These are phyloP conservation scores for Candida maesae DNA, from an alignment of 805 yeast species.

Conservation along the genomic window DNA sequence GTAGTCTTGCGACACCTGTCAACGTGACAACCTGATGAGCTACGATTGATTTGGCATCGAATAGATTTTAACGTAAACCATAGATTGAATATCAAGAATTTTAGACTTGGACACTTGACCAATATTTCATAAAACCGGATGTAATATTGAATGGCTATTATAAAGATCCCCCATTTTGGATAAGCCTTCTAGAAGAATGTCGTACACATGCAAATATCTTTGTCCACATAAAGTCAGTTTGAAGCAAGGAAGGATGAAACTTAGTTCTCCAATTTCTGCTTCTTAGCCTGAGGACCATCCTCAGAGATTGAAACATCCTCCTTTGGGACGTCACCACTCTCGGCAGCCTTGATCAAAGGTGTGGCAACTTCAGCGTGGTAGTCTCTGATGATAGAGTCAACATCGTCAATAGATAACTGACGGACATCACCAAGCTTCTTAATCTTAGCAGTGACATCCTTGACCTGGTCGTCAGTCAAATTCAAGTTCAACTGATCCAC, in stretches of 20 bases:
- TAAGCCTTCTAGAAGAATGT: constrained; percentile 2
- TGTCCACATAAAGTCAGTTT: constrained; percentile 1
- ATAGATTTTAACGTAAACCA: neutral
- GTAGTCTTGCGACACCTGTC: too few species aligned
- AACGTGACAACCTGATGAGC: too few species aligned
- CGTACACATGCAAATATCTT: constrained; percentile 3
- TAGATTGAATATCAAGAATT: neutral
- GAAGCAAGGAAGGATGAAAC: neutral
- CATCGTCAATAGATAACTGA: constrained; percentile 93
- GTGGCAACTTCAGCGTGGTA: constrained; percentile 75
- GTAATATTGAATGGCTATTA: constrained; percentile 1
- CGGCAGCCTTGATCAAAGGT: constrained; percentile 37
- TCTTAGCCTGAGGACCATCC: constrained; percentile 30
- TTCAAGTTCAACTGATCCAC: constrained; percentile 93
- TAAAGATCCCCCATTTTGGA: neutral
- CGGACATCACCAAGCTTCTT: constrained; percentile 94
- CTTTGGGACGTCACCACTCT: constrained; percentile 24
- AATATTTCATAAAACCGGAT: constrained; percentile 3
- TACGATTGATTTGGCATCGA: neutral
- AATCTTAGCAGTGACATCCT: constrained; percentile 91
- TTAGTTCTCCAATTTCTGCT: constrained; percentile 27
- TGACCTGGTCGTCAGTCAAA: constrained; percentile 87
- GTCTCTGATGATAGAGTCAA: constrained; percentile 92
- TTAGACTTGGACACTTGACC: too few species aligned
- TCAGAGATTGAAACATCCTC: constrained; percentile 15